Conservation (phyloP, 2,329 filamentous ascomycete genomes). For the Fusarium sp. region DNA sequence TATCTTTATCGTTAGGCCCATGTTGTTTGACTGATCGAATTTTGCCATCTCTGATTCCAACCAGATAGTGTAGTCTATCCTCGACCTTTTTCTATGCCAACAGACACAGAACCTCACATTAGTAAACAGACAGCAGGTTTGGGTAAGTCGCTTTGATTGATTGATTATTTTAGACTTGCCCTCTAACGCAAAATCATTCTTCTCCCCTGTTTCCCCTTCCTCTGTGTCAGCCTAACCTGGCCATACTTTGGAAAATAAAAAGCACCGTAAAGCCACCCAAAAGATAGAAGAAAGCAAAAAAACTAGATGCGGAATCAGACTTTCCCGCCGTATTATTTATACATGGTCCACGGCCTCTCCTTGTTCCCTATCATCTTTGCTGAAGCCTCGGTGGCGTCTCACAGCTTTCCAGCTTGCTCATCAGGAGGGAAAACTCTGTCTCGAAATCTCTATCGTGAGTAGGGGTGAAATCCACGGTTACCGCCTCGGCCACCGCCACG, state of each 20-base stretch:
- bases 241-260: slow-evolving; percentile 16
- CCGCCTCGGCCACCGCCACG: slow-evolving; percentile 86
- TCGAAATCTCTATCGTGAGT: slow-evolving; percentile 56
- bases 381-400: slow-evolving; percentile 5
- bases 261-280: slow-evolving; percentile 14
- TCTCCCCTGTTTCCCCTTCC: slow-evolving; percentile 5
- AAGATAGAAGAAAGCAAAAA: slow-evolving; percentile 11
- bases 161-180: slow-evolving; percentile 29
- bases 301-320: slow-evolving; percentile 11
- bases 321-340: slow-evolving; percentile 15
- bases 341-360: slow-evolving; percentile 8
- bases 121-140: neutral
- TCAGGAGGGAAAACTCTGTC: slow-evolving; percentile 9
- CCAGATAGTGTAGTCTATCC: no score
- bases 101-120: neutral
- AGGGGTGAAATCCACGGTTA: slow-evolving; percentile 82
- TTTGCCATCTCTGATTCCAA: neutral
- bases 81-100: neutral
- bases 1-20: neutral
- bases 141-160: slow-evolving; percentile 6
- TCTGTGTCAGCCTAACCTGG: slow-evolving; percentile 21
- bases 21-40: neutral
- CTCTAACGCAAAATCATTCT: slow-evolving; percentile 9
- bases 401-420: slow-evolving; percentile 3
- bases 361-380: slow-evolving; percentile 15